Base-by-base conservation (phyloP, 169 alveolate species). In the Cryptosporidium meleagridis region DNA sequence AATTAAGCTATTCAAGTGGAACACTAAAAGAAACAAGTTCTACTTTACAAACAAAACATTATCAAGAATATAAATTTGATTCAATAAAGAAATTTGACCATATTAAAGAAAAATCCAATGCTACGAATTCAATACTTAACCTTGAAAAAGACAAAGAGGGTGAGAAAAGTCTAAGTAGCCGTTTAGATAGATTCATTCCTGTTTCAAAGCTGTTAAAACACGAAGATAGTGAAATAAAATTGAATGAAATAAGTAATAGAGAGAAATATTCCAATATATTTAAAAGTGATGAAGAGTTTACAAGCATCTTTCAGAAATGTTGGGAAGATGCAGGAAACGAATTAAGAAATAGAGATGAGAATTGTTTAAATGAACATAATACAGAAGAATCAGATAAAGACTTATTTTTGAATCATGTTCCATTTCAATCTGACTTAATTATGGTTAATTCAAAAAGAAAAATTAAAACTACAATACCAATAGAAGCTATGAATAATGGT, bases 391-490 rank as follows among this genome's bases (percentile, higher is more conserved):
- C 8, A 14, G 53, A 33, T 5, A 26, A 33, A 33, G 72, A 65
- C 3, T 16, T 3, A 44, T 12, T 10, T 14, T 23, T 62, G 37
- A 62, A 80, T 9, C 89, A 61, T 21, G 75, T 80, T 26, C 89
- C 89, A 31, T 80, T 80, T 65, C 55, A 67, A 65, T 80, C 89
- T 6, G 89, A 80, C 44, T 31, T 80, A 33, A 18, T 80, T 5
- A 37, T 26, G 29, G 51, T 39, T 0, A 80, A 33, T 9, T 45
- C 29, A 1, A 80, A 80, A 26, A 59, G 89, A n/a, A 80, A 65
- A 41, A 80, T 80, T 9, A 39, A 45, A 33, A 80, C 89, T 26
- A 80, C 89, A 80, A 62, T 80, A 39, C 89, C 89, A 39, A 26
- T 21, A 18, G 31, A 44, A 37, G 31, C 31, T 3, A 21, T 44